Evolutionary conservation across 495 filamentous ascomycete genomes (phyloP), one percentile per base, ranked within the genome.

Genomic region (Penicillium samsonianum): DNA sequence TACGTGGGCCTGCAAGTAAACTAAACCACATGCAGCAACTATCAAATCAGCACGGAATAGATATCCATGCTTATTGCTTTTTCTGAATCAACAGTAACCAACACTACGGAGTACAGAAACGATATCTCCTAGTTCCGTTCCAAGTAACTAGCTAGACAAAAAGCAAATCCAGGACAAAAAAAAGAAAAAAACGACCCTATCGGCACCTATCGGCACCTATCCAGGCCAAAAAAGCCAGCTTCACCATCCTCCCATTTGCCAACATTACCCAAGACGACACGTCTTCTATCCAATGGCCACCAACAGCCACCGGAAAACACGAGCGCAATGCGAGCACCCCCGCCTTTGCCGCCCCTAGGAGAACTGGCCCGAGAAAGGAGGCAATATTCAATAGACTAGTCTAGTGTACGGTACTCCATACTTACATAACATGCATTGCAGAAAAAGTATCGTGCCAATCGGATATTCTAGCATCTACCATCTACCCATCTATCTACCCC

Each of bases 401-500:
- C 35, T 38, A 17, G 35, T 38, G 35, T 38, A 16, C n/a, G 2
- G 35, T 38, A 38, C 35, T 38, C 35, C 35, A 38, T 38, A 9
- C 35, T n/a, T 37, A 16, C 33, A n/a, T n/a, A n/a, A 38, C 16
- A 38, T 38, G 5, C 30, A 31, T 31, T 14, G 16, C 6, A 16
- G 33, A n/a, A 37, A 37, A 37, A 37, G 35, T n/a, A 17, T 14
- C 30, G 11, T 37, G 33, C 33, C 33, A 37, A 37, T 38, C 35
- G 7, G 35, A 38, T 38, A 38, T 17, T 17, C 35, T n/a, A 6
- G 35, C 35, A 51, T 78, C 74, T 1, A 62, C 78, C 41, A 75
- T 81, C 59, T 75, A 76, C 9, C 59, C 65, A 10, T 50, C 68
- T 22, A 59, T 65, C 30, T 62, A 57, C 40, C 8, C 38, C 38